These are phyloP conservation scores for Penicillium sp. DNA, from an alignment of 2,329 filamentous ascomycete species.

Conservation along the genomic window DNA sequence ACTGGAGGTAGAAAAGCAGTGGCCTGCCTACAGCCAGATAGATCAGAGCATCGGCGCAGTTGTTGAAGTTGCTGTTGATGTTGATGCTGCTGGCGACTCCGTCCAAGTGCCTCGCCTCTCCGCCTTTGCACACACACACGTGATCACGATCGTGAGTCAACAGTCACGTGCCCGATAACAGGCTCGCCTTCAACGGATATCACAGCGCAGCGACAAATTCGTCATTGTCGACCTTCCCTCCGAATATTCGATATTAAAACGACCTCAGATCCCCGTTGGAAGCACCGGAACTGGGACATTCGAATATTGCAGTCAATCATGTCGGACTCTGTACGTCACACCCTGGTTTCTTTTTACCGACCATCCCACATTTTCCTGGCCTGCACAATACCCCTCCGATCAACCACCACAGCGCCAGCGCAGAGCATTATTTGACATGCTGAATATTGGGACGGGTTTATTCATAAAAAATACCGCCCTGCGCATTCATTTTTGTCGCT, in stretches of 20 bases:
- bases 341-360: constrained; percentile 41
- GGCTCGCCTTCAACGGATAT: constrained; percentile 25
- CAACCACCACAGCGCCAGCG: constrained; percentile 25
- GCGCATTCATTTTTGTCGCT: constrained; percentile 12
- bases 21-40: constrained; percentile 39
- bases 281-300: constrained; percentile 17
- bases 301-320: constrained; percentile 33
- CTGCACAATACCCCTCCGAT: constrained; percentile 36
- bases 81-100: constrained; percentile 13
- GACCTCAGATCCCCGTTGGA: neutral
- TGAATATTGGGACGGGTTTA: neutral
- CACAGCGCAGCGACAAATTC: constrained; percentile 25
- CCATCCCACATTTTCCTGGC: constrained; percentile 45
- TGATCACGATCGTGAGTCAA: constrained; percentile 12
- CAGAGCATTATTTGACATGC: constrained; percentile 13
- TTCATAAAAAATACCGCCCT: neutral
- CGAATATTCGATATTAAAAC: constrained; percentile 4
- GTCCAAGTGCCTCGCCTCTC: neutral
- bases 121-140: constrained; percentile 1
- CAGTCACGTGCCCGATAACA: constrained; percentile 29
- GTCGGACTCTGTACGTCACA: constrained; percentile 51
- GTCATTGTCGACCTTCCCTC: constrained; percentile 14
- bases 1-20: constrained; percentile 35
- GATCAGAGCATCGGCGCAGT: constrained; percentile 27
- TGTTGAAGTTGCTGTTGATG: constrained; percentile 5